Evolutionary conservation across 1,284 basidiomycete genomes (phyloP).

Genomic region (Gomphus bonarii): DNA sequence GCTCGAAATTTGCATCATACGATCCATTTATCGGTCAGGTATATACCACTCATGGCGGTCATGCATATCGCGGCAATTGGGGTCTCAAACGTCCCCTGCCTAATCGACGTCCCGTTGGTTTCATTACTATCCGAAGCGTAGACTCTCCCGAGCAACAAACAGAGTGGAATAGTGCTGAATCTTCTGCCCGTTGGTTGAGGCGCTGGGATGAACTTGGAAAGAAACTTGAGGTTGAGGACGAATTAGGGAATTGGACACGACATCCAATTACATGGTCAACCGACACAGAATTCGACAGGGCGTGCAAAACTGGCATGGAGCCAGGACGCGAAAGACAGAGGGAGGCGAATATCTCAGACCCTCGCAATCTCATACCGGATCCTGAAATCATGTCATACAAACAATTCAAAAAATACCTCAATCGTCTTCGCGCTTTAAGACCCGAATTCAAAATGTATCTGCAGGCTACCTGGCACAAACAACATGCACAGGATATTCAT

Average conservation of each 20-base stretch:
- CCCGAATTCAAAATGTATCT: slow-evolving; percentile 44
- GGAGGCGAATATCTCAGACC: slow-evolving; percentile 14
- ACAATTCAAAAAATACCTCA: slow-evolving; percentile 50
- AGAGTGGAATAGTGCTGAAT: slow-evolving; percentile 59
- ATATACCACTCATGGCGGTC: slow-evolving; percentile 55
- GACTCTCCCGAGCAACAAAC: slow-evolving; percentile 66
- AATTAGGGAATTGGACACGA: slow-evolving; percentile 27
- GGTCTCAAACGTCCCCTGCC: slow-evolving; percentile 70
- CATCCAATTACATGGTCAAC: slow-evolving; percentile 26
- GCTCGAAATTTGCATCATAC: slow-evolving; percentile 67
- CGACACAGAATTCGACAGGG: slow-evolving; percentile 37
- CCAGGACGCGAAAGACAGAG: slow-evolving; percentile 8
- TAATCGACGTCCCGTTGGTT: slow-evolving; percentile 43
- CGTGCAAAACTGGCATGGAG: slow-evolving; percentile 1
- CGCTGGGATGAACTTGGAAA: slow-evolving; percentile 55
- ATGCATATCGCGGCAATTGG: slow-evolving; percentile 66
- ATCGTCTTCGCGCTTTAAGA: slow-evolving; percentile 41
- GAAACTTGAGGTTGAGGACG: slow-evolving; percentile 22
- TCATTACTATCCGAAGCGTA: slow-evolving; percentile 47
- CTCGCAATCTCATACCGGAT: slow-evolving; percentile 19
- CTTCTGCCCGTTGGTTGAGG: slow-evolving; percentile 50
- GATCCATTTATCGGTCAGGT: slow-evolving; percentile 65
- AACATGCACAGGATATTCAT: background rate
- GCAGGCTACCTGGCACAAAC: slow-evolving; percentile 16
- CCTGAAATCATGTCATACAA: slow-evolving; percentile 26